Base-by-base conservation (phyloP, 805 yeast species). In the Wickerhamiella galacta region DNA sequence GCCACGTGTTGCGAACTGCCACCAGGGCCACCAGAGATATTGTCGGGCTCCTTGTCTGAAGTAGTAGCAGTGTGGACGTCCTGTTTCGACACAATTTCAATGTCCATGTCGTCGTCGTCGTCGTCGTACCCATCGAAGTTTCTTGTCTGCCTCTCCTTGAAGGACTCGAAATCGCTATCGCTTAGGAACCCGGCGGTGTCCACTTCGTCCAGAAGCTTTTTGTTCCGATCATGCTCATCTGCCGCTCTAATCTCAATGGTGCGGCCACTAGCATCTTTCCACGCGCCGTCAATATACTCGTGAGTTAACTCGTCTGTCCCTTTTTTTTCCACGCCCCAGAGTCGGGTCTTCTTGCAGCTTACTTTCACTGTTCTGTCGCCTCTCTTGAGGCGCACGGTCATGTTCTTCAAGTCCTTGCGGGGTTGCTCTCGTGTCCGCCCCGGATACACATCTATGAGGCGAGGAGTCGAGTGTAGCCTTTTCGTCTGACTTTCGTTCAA, bases 251-350 rank as follows among this genome's bases (percentile, higher is more conserved):
- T 63, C 47, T 85, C 95, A 14, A 85, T 66, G 9, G 81, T 66
- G 49, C 80, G 92, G 31, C 75, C 79, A 39, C 69, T 72, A 4
- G 83, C 83, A 51, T 78, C 80, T 43, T 66, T 66, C 95, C 95
- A 82, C 29, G 64, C 66, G 0, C 77, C 79, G 39, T 74, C 67
- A 7, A 54, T 58, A 49, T 68, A 85, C 34, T 61, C 59, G 53
- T 62, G 67, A 0, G 75, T 78, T 42, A 83, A 60, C 45, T 68
- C 75, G 40, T 69, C 65, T 11, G 39, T 21, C 3, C 44, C 41
- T 14, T 41, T 37, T 56, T 78, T 79, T 42, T 78, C 83, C 39
- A 70, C 65, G 3, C 96, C 96, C 98, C 98, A 87, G 25, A 90
- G 63, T 50, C 83, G 83, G 20, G 75, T 70, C 56, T 83, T 82